Conservation (phyloP, 345 rosid species). For the Rhodamnia rubescens region DNA sequence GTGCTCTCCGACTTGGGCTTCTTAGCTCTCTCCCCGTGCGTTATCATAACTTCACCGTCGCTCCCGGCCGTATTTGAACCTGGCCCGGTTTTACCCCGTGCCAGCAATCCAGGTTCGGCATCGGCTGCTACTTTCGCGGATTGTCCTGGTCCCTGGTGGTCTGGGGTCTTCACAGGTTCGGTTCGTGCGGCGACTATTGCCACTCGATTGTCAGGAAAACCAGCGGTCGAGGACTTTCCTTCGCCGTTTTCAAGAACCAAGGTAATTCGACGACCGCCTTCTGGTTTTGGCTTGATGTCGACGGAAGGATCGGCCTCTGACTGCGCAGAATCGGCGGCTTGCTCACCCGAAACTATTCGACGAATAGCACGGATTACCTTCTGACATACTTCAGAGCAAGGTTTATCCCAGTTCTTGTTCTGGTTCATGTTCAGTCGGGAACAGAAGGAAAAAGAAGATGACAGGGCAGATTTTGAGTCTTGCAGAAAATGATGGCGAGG, state of each 20-base stretch:
- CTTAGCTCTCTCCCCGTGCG: not conserved
- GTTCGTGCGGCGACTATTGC: not conserved
- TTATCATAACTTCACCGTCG: not conserved
- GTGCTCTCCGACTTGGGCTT: not conserved
- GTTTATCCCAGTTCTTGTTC: not conserved
- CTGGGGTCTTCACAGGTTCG: not conserved
- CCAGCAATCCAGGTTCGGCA: not conserved
- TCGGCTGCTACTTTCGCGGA: not conserved
- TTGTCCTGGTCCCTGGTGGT: not conserved
- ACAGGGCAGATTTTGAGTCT: not conserved
- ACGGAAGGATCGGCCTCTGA: not conserved
- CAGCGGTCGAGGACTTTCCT: not conserved
- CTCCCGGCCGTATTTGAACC: not conserved
- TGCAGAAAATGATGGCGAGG: not conserved
- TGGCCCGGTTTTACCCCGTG: not conserved
- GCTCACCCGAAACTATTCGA: not conserved
- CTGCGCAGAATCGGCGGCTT: not conserved
- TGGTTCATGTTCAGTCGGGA: not conserved
- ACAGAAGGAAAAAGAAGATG: not conserved
- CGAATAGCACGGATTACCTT: not conserved
- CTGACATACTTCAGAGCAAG: not conserved
- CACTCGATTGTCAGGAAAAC: not conserved
- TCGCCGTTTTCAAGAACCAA: not conserved
- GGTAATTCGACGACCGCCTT: not conserved
- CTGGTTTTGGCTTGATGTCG: not conserved